Base-by-base conservation (phyloP, 2,329 filamentous ascomycete genomes). In the Trichoderma sp. region DNA sequence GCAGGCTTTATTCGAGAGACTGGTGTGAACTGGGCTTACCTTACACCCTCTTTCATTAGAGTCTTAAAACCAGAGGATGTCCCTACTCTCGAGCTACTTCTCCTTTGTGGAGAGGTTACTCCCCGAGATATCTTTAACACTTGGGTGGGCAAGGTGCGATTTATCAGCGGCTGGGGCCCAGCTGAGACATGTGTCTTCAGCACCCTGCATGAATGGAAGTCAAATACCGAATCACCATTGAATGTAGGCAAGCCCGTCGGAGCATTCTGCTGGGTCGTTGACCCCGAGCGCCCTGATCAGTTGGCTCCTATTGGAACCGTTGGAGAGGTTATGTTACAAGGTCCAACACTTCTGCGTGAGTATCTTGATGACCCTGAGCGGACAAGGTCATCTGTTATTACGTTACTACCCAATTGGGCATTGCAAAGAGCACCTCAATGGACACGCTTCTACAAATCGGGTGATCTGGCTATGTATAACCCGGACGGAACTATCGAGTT, bases 391-490 rank as follows among this genome's bases (percentile, higher is more conserved):
- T 34, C 68, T 8, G n/a, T 36, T 1, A 32, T 57, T 6, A 36
- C 28, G 1, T 43, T 28, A 9, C 43, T 70, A 3, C 81, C 76
- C n/a, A 81, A 82, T 6, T 79, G 81, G 66, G 32, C 72, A n/a
- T 81, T 75, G 7, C 78, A 77, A 5, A 63, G 28, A 15, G 15
- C 58, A 2, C 39, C 43, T 14, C 39, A 63, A 8, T 70, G 68
- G 68, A 43, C 7, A 3, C 68, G 68, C 6, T 73, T 83, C 6
- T 86, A 86, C 74, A 82, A 82, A 72, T 85, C 84, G 1, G 85
- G 85, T 7, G 85, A 87, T 72, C 86, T 18, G 83, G 78, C 4
- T 75, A 77, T 63, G 63, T 84, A 84, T 26, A 76, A 82, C 47
- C 76, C 77, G 0, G 72, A 73, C 12, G 74, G 68, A 32, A 64